Percentiles rank a stretch among this genome's conserved stretches.
Evolutionary conservation across 352 stramenopile genomes (phyloP).

Genomic region (Pythium diclinum): DNA sequence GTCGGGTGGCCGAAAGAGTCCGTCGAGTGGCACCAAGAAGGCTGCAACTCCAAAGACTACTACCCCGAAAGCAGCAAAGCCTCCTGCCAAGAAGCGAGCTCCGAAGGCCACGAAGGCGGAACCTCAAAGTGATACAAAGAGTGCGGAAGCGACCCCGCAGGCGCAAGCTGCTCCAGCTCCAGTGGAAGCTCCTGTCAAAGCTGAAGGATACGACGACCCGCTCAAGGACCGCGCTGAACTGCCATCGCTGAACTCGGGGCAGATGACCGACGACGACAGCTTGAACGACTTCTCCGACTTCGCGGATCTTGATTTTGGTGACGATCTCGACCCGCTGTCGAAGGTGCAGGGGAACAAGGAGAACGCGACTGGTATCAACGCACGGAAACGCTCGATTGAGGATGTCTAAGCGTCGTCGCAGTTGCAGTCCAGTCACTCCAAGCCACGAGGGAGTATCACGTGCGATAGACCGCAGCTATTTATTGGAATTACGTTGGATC

Average conservation of each 20-base stretch:
- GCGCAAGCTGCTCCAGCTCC: not conserved
- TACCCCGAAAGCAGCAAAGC: constrained; percentile 21
- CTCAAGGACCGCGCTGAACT: constrained; percentile 5
- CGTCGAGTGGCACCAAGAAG: constrained; percentile 20
- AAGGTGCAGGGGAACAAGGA: constrained; percentile 63
- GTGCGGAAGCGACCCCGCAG: not conserved
- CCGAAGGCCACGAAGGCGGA: constrained; percentile 1
- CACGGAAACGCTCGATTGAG: constrained; percentile 64
- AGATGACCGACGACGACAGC: constrained; percentile 43
- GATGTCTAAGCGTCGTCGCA: constrained; percentile 42
- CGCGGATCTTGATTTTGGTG: constrained; percentile 66
- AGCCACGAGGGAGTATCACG: constrained; percentile 22
- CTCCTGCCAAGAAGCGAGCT: constrained; percentile 22
- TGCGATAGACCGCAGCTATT: constrained; percentile 31
- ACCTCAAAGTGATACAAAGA: not conserved
- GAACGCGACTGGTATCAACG: constrained; percentile 44
- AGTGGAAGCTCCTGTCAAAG: not conserved
- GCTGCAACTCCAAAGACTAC: constrained; percentile 15
- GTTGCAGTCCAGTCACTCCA: constrained; percentile 9
- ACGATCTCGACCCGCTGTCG: constrained; percentile 46
- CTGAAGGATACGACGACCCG: not conserved
- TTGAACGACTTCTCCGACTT: constrained; percentile 80
- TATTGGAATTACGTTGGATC: constrained; percentile 27
- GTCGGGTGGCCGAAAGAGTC: constrained; percentile 22
- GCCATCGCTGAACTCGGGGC: constrained; percentile 9